phyloP scores from a whole-genome alignment of 73 alveolate species.

The Paramecium bursaria region DNA sequence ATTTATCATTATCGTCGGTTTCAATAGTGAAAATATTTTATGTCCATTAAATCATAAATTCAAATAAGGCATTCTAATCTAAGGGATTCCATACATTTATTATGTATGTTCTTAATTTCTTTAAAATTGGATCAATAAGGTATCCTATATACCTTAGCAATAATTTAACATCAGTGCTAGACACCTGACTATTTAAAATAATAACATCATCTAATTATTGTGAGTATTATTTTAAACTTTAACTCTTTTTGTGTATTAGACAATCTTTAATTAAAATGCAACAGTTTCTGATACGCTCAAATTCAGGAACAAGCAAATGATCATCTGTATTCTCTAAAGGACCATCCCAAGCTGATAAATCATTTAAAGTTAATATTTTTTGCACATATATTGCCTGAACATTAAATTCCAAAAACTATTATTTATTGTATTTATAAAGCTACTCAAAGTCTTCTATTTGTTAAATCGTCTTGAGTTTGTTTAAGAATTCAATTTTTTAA shows the following conservation, averaged over 20 bases:
- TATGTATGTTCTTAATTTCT: neutral
- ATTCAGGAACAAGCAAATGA: neutral
- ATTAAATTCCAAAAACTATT: no score
- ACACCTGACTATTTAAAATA: no score
- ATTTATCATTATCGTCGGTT: neutral
- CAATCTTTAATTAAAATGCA: neutral
- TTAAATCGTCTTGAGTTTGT: no score
- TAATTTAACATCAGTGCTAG: neutral
- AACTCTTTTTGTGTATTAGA: no score
- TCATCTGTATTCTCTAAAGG: neutral
- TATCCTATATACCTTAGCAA: neutral
- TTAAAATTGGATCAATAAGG: neutral
- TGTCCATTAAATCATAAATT: neutral
- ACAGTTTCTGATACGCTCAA: no score
- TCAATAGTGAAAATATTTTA: neutral
- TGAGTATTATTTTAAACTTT: neutral
- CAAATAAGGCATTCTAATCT: neutral
- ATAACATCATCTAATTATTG: neutral
- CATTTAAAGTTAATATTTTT: no score
- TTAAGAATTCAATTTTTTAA: no score
- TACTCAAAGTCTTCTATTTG: no score
- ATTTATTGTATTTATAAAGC: no score
- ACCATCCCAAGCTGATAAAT: neutral
- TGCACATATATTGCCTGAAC: neutral
- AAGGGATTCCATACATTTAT: neutral